phyloP scores from a whole-genome alignment of 2,329 filamentous ascomycete genomes.

The Zelopaecilomyces penicillatus region DNA sequence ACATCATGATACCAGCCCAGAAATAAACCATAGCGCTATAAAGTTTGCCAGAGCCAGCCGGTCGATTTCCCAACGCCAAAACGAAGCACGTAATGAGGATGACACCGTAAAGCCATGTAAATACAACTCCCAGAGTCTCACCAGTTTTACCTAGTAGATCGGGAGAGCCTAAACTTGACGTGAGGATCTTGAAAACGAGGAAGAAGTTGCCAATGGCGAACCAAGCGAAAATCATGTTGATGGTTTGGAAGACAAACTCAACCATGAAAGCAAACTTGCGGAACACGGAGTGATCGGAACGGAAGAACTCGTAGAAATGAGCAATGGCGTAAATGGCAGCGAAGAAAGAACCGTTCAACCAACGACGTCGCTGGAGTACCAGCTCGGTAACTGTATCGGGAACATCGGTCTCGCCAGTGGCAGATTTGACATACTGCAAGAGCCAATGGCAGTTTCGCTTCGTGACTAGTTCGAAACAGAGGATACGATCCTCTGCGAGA shows the following conservation, averaged over 20 bases:
- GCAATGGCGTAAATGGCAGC: conserved; percentile 90
- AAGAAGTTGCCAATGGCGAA: conserved; percentile 99
- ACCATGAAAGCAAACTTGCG: conserved; percentile 85
- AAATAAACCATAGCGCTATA: conserved; percentile 99
- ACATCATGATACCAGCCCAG: conserved; percentile 93
- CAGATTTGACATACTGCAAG: conserved; percentile 95
- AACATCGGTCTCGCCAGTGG: conserved; percentile 93
- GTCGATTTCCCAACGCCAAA: conserved; percentile 85
- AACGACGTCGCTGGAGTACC: conserved; percentile 89
- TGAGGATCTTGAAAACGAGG: conserved; percentile 95
- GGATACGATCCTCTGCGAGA: conserved; percentile 93
- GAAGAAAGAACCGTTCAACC: conserved; percentile 98
- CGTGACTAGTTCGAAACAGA: conserved; percentile 95
- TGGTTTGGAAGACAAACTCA: conserved; percentile 88
- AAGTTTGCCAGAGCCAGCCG: conserved; percentile 84
- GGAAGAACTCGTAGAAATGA: conserved; percentile 94
- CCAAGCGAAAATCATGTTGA: conserved; percentile 98
- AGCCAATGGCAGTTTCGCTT: conserved; percentile 98
- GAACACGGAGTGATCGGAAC: conserved; percentile 79
- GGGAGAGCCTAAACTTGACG: conserved; percentile 65
- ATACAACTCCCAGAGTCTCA: conserved; percentile 75
- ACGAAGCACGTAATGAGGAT: conserved; percentile 93
- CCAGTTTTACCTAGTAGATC: conserved; percentile 69
- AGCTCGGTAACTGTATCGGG: conserved; percentile 90
- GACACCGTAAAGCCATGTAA: conserved; percentile 92